Evolutionary conservation across 257 asterid genomes (phyloP).

Genomic region (Solanum piurae): DNA sequence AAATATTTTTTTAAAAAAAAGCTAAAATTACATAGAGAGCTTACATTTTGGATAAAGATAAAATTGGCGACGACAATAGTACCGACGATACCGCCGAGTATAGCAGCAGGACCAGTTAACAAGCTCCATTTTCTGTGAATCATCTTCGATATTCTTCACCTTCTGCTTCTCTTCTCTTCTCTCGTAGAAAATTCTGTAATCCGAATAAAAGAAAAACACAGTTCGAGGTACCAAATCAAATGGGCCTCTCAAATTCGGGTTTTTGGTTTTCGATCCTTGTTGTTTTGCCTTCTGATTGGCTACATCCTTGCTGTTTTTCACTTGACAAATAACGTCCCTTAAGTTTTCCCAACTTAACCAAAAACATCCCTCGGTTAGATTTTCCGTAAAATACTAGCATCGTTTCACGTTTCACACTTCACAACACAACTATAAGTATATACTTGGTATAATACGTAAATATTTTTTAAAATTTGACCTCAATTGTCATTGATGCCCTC

Average conservation of each 20-base stretch:
- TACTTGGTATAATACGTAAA: too few species aligned
- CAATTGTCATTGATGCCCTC: too few species aligned
- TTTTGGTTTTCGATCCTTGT: not conserved
- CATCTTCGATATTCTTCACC: conserved; percentile 22
- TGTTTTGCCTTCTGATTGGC: not conserved
- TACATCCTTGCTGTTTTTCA: not conserved
- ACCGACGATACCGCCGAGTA: conserved; percentile 51
- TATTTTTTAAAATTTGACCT: too few species aligned
- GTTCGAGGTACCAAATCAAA: not conserved
- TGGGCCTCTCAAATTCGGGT: not conserved
- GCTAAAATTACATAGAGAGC: not conserved
- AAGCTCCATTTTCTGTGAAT: conserved; percentile 77
- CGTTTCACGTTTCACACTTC: not conserved
- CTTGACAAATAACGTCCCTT: not conserved
- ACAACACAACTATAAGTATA: not conserved
- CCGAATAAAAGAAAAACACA: not conserved
- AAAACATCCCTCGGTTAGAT: not conserved
- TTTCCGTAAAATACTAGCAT: not conserved
- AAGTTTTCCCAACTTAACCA: not conserved
- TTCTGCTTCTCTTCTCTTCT: not conserved
- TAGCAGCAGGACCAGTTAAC: conserved; percentile 56
- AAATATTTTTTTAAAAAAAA: too few species aligned
- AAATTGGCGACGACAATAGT: conserved; percentile 51
- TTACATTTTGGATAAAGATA: conserved; percentile 54
- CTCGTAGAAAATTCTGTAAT: not conserved